Evolutionary conservation across 1,284 basidiomycete species (phyloP).

Genomic region (Caloboletus firmus): DNA sequence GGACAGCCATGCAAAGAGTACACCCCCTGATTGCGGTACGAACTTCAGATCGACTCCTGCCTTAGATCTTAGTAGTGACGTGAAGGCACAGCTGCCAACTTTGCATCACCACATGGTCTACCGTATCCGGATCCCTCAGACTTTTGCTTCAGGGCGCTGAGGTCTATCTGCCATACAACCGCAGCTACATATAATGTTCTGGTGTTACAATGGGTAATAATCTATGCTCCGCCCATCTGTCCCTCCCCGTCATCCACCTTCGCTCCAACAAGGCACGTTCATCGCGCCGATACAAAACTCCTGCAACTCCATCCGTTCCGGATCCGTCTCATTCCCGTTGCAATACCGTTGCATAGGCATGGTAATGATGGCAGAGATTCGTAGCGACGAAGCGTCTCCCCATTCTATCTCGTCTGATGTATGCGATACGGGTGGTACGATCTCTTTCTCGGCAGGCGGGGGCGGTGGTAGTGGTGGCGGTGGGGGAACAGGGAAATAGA

Average conservation of each 20-base stretch:
- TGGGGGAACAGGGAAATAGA: not conserved
- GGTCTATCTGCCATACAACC: not conserved
- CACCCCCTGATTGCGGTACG: not conserved
- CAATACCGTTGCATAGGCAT: constrained; percentile 39
- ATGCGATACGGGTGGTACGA: not conserved
- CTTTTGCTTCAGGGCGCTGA: too few relatives aligned
- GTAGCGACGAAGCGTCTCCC: constrained; percentile 25
- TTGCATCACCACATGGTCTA: not conserved
- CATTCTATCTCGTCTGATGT: constrained; percentile 3
- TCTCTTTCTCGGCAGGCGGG: not conserved
- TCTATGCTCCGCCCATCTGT: not conserved
- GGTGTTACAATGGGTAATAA: not conserved
- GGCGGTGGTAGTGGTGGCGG: not conserved
- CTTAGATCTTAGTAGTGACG: not conserved
- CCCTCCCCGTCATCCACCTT: not conserved
- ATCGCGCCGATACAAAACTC: constrained; percentile 32
- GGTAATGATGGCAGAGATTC: constrained; percentile 43
- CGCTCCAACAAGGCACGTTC: constrained; percentile 21
- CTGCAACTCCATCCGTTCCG: constrained; percentile 6
- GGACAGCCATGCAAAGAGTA: not conserved
- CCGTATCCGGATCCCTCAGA: not conserved
- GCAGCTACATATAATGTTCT: not conserved
- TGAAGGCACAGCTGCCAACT: too few relatives aligned
- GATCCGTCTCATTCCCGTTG: constrained; percentile 1
- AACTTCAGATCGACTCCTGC: too few relatives aligned